Evolutionary conservation across 306 rosid genomes (phyloP).

Genomic region (Cajanus cajan): DNA sequence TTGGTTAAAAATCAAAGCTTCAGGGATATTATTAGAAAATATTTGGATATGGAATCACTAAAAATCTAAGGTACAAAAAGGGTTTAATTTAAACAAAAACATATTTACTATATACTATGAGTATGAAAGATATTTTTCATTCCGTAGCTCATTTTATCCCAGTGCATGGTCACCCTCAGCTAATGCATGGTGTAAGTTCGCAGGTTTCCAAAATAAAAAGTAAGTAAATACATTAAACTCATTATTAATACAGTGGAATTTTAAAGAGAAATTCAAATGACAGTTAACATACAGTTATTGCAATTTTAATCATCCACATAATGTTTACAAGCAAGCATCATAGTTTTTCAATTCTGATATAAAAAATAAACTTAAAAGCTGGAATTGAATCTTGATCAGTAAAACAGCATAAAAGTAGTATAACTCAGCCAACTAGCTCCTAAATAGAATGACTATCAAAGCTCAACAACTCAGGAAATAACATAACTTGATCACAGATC

Average conservation of each 20-base stretch:
- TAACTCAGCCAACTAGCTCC: conserved; percentile 1
- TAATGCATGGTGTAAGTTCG: conserved; percentile 5
- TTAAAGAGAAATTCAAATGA: conserved; percentile 17
- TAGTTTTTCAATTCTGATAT: neutral
- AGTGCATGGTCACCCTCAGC: neutral
- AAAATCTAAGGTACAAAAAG: neutral
- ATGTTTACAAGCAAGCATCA: conserved; percentile 19
- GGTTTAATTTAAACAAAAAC: neutral
- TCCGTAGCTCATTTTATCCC: neutral
- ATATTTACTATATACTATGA: neutral
- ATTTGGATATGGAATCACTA: neutral
- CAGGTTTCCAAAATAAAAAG: neutral
- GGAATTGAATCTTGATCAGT: conserved; percentile 10
- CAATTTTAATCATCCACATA: neutral
- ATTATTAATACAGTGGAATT: neutral
- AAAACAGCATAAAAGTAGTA: neutral
- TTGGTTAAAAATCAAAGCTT: neutral
- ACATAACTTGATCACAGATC: conserved; percentile 17
- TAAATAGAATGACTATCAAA: neutral
- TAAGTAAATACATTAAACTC: neutral
- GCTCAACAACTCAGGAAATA: neutral
- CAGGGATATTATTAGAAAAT: neutral
- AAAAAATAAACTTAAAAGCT: neutral
- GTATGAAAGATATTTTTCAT: neutral
- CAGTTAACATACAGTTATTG: neutral